A percentile compares a stretch with the other conserved stretches of the same genome.
Evolutionary conservation across 805 yeast species (phyloP).

Genomic region (Monosporozyma servazzii): DNA sequence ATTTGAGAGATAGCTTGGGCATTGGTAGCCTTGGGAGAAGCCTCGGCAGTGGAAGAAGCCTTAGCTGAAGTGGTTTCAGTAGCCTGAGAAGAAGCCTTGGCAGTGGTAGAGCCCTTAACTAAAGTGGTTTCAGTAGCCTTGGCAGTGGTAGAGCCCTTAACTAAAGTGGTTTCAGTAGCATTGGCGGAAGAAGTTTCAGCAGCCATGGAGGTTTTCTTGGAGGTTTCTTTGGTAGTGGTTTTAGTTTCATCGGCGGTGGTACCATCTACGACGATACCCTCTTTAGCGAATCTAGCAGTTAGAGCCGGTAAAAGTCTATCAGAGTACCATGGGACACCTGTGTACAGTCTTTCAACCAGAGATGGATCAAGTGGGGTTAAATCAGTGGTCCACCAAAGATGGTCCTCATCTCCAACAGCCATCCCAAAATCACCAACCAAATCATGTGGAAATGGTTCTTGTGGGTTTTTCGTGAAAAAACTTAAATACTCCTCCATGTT

Average conservation of each 20-base stretch:
- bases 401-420: conserved; percentile 10
- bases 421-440: conserved; percentile 7
- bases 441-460: conserved; percentile 5
- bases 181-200: not conserved
- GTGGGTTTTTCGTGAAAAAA: conserved; percentile 7
- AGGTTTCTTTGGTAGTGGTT: not conserved
- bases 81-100: not conserved
- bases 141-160: conserved; percentile 5
- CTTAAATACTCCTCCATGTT: conserved; percentile 6
- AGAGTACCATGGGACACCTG: conserved; percentile 31
- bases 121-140: no score
- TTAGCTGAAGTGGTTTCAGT: not conserved
- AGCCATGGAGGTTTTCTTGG: conserved; percentile 7
- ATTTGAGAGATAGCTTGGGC: conserved; percentile 7
- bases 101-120: not conserved
- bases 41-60: conserved; percentile 4
- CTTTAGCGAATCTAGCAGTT: conserved; percentile 5
- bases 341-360: conserved; percentile 22
- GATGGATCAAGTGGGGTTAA: conserved; percentile 18
- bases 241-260: conserved; percentile 1
- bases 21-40: conserved; percentile 9
- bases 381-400: conserved; percentile 24
- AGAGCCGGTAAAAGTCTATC: conserved; percentile 16
- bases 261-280: not conserved
- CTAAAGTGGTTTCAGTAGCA: conserved; percentile 4